phyloP scores from a whole-genome alignment of 2,329 filamentous ascomycete species.

The Phoma herbarum region DNA sequence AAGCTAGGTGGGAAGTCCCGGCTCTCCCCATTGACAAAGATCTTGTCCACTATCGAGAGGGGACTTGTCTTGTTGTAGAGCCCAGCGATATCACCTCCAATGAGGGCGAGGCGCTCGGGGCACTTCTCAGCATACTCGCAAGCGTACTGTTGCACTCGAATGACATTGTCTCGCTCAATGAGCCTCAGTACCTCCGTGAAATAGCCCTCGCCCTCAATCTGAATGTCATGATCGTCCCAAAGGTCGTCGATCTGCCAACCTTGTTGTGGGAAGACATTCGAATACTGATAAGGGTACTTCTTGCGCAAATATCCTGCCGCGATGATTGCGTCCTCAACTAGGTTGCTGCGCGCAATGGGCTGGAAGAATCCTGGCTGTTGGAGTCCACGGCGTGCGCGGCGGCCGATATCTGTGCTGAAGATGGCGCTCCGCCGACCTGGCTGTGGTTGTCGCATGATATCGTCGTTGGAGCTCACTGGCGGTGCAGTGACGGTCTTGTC shows the following conservation, averaged over 20 bases:
- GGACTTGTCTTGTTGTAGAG: slow-evolving; percentile 32
- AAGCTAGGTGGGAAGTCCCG: slow-evolving; percentile 36
- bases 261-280: slow-evolving; percentile 39
- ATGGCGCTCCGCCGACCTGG: slow-evolving; percentile 28
- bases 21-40: slow-evolving; percentile 41
- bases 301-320: slow-evolving; percentile 34
- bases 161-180: slow-evolving; percentile 38
- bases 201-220: slow-evolving; percentile 40
- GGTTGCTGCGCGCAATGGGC: slow-evolving; percentile 39
- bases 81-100: slow-evolving; percentile 26
- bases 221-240: slow-evolving; percentile 47
- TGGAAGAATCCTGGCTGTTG: slow-evolving; percentile 27
- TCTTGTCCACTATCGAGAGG: slow-evolving; percentile 37
- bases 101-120: slow-evolving; percentile 29
- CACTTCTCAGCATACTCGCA: slow-evolving; percentile 34
- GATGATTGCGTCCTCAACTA: slow-evolving; percentile 25
- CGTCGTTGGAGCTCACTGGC: slow-evolving; percentile 7
- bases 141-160: slow-evolving; percentile 31
- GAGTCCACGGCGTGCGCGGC: slow-evolving; percentile 25
- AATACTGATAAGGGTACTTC: slow-evolving; percentile 37
- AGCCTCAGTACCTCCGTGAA: slow-evolving; percentile 40
- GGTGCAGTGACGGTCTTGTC: slow-evolving; percentile 21
- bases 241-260: slow-evolving; percentile 43
- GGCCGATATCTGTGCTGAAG: slow-evolving; percentile 44
- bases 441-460: slow-evolving; percentile 14